Conservation (phyloP, 1,139 yeast genomes). For the Suhomyces yuchorum region DNA sequence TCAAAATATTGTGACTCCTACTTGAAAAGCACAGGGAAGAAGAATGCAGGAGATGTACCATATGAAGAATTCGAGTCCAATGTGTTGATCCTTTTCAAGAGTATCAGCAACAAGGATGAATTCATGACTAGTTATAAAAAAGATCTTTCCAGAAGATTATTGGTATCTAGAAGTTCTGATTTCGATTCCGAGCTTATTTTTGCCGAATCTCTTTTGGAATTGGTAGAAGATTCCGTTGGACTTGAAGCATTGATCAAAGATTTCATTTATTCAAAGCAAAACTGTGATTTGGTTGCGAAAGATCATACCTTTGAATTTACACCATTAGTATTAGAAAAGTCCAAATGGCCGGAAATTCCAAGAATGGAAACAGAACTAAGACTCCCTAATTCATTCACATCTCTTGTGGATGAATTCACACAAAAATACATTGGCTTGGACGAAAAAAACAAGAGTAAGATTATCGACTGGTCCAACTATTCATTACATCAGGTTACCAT, state of each 20-base stretch:
- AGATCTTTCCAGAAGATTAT: conserved; percentile 41
- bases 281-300: conserved; percentile 18
- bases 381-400: conserved; percentile 14
- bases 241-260: conserved; percentile 41
- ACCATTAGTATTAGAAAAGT: conserved; percentile 38
- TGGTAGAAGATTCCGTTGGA: conserved; percentile 31
- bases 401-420: conserved; percentile 15
- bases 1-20: conserved; percentile 39
- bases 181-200: conserved; percentile 26
- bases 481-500: conserved; percentile 39
- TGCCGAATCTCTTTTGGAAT: conserved; percentile 9
- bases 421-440: conserved; percentile 15
- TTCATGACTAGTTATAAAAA: conserved; percentile 36
- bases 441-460: conserved; percentile 19
- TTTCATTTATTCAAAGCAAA: conserved; percentile 24
- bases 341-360: conserved; percentile 48
- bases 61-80: conserved; percentile 25
- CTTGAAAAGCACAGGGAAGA: conserved; percentile 23
- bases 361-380: conserved; percentile 22
- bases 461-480: conserved; percentile 27
- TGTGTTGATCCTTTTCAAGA: conserved; percentile 34
- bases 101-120: conserved; percentile 38
- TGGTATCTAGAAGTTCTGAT: conserved; percentile 28
- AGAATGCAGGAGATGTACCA: conserved; percentile 11
- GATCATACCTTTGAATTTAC: conserved; percentile 27